Percentiles rank a stretch among this genome's conserved stretches.
These are phyloP conservation scores for Hypoxylon sp. DNA, from an alignment of 2,329 filamentous ascomycete species.

Conservation along the genomic window DNA sequence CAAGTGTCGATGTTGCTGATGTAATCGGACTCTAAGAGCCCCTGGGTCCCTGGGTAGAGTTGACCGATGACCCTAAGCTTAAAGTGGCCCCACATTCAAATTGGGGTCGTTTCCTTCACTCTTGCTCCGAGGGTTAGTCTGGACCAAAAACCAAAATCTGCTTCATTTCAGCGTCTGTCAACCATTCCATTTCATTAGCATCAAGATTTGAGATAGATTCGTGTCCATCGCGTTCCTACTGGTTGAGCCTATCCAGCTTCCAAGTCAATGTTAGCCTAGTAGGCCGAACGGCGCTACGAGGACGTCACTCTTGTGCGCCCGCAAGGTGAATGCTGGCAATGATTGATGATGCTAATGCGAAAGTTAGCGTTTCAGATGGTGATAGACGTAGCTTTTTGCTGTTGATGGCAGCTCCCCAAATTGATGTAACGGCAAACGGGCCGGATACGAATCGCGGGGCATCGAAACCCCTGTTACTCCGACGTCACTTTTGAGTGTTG, in stretches of 20 bases:
- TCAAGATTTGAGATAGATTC: not conserved
- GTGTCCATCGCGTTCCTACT: not conserved
- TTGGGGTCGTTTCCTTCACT: too few relatives aligned
- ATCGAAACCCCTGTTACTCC: conserved; percentile 4
- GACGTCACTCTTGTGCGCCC: not conserved
- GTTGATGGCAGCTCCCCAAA: conserved; percentile 27
- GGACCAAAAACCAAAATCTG: too few relatives aligned
- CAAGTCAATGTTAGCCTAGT: not conserved
- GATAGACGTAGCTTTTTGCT: conserved; percentile 22
- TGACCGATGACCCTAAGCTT: too few relatives aligned
- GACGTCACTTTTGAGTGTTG: conserved; percentile 13
- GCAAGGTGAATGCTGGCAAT: not conserved
- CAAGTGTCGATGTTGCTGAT: too few relatives aligned
- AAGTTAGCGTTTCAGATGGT: conserved; percentile 2
- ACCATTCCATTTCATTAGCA: not conserved
- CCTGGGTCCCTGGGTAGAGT: too few relatives aligned
- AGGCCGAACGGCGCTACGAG: not conserved
- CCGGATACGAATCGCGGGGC: conserved; percentile 10
- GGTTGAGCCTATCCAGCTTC: not conserved
- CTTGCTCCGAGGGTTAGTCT: too few relatives aligned
- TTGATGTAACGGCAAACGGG: conserved; percentile 23
- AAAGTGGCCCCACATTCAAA: too few relatives aligned
- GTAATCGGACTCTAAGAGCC: too few relatives aligned
- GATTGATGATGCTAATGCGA: not conserved
- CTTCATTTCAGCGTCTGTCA: too few relatives aligned